Conservation (phyloP, 148 eudicot genomes). For the Cornus florida region DNA sequence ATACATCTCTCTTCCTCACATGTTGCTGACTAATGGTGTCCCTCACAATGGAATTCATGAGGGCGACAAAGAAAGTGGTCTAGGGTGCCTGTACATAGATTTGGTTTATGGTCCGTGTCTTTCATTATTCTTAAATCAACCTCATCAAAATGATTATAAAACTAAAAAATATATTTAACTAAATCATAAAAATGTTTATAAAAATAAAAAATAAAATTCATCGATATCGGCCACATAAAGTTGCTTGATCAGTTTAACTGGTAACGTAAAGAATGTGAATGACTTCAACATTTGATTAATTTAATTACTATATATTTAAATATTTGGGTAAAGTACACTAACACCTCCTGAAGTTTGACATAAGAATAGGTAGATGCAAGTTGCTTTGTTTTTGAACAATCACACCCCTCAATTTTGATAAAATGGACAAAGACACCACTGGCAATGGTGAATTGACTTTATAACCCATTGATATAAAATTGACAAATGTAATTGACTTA, state of each 20-base stretch:
- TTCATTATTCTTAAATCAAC: conserved; percentile 9
- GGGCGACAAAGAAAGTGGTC: conserved; percentile 12
- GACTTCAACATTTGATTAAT: background rate
- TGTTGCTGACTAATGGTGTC: conserved; percentile 13
- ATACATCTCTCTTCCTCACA: background rate
- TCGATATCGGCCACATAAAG: background rate
- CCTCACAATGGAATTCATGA: background rate
- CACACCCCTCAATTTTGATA: too few relatives aligned
- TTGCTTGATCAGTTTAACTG: background rate
- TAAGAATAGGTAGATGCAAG: too few relatives aligned
- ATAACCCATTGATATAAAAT: too few relatives aligned
- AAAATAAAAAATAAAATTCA: background rate
- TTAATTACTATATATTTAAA: too few relatives aligned
- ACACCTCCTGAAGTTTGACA: too few relatives aligned
- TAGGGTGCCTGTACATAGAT: conserved; percentile 17
- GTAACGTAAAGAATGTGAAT: conserved; percentile 1
- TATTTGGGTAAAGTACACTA: too few relatives aligned
- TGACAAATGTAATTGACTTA: too few relatives aligned
- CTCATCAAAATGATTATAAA: background rate
- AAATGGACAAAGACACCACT: too few relatives aligned
- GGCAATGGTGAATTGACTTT: too few relatives aligned
- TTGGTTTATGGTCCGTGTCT: conserved; percentile 8
- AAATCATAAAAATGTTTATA: background rate
- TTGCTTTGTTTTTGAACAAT: too few relatives aligned
- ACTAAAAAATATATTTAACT: too few relatives aligned